Evolutionary conservation across 2,329 filamentous ascomycete species (phyloP).

Genomic region (Aspergillus quadricinctus): DNA sequence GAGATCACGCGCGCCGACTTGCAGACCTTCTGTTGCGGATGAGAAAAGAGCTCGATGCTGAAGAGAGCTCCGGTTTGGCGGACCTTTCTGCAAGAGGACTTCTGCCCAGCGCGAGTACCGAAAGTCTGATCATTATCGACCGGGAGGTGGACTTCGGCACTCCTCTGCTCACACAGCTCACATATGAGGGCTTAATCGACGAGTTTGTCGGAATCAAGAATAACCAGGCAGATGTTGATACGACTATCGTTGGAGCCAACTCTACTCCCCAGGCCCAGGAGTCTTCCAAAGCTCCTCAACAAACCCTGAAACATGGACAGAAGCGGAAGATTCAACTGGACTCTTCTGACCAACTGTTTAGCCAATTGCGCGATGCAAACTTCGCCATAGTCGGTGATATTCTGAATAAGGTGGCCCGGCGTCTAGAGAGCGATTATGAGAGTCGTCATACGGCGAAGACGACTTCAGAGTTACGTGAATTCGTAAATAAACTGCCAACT

Average conservation of each 20-base stretch:
- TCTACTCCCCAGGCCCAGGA: slow-evolving; percentile 51
- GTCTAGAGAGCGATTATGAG: slow-evolving; percentile 83
- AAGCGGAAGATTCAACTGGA: slow-evolving; percentile 89
- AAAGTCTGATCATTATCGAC: slow-evolving; percentile 91
- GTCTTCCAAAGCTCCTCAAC: slow-evolving; percentile 47
- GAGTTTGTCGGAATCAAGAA: slow-evolving; percentile 88
- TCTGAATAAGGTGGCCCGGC: slow-evolving; percentile 84
- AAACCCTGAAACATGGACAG: slow-evolving; percentile 55
- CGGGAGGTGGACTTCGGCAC: slow-evolving; percentile 93
- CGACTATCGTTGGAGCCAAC: slow-evolving; percentile 75
- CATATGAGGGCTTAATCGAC: slow-evolving; percentile 93
- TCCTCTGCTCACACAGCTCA: slow-evolving; percentile 85
- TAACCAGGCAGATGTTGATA: slow-evolving; percentile 89
- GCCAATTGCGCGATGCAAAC: slow-evolving; percentile 83
- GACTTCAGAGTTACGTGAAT: slow-evolving; percentile 85
- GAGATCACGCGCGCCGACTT: slow-evolving; percentile 85
- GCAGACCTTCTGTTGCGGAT: slow-evolving; percentile 84
- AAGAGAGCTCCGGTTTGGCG: slow-evolving; percentile 60
- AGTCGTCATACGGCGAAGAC: slow-evolving; percentile 80
- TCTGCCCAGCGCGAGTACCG: slow-evolving; percentile 79
- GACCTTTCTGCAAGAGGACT: slow-evolving; percentile 58
- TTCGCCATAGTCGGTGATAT: slow-evolving; percentile 89
- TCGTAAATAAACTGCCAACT: slow-evolving; percentile 86
- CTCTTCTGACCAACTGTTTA: slow-evolving; percentile 82
- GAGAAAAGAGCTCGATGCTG: slow-evolving; percentile 84